Evolutionary conservation across 306 rosid genomes (phyloP).

Genomic region (Amphicarpaea edgeworthii): DNA sequence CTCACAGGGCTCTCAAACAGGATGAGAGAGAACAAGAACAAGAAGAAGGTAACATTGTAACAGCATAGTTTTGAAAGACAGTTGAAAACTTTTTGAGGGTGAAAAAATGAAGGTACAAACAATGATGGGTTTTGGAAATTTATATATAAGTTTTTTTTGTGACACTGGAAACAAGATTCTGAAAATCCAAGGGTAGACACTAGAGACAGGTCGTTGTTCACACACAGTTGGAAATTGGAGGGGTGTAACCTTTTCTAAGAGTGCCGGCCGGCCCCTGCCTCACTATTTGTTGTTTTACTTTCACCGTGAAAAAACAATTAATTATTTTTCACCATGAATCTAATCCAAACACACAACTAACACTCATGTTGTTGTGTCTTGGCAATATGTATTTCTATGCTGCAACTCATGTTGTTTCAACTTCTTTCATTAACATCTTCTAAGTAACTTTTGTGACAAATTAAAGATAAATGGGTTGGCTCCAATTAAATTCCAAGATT

Average conservation of each 20-base stretch:
- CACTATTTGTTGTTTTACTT: too few relatives aligned
- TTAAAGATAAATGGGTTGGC: background rate
- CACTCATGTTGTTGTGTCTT: background rate
- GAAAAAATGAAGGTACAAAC: slow-evolving; percentile 18
- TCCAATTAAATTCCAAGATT: background rate
- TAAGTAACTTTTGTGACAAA: background rate
- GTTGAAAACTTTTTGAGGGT: slow-evolving; percentile 32
- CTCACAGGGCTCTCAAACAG: slow-evolving; percentile 11
- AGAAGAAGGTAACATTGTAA: background rate
- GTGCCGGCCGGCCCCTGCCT: slow-evolving; percentile 13
- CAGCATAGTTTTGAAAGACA: slow-evolving; percentile 16
- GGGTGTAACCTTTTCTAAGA: background rate
- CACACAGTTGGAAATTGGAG: slow-evolving; percentile 31
- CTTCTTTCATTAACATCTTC: background rate
- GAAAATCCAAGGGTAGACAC: slow-evolving; percentile 37
- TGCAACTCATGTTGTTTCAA: background rate
- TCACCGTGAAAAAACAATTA: too few relatives aligned
- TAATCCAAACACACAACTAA: too few relatives aligned
- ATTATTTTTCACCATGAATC: too few relatives aligned
- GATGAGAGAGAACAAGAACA: slow-evolving; percentile 18
- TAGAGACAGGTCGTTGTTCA: slow-evolving; percentile 25
- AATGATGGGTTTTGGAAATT: slow-evolving; percentile 39
- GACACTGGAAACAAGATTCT: slow-evolving; percentile 27
- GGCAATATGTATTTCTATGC: background rate
- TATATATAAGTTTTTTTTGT: slow-evolving; percentile 17